A percentile compares a stretch with the other conserved stretches of the same genome.
These are phyloP conservation scores for Phytophthora pseudosyringae DNA, from an alignment of 352 stramenopile species.

Conservation along the genomic window DNA sequence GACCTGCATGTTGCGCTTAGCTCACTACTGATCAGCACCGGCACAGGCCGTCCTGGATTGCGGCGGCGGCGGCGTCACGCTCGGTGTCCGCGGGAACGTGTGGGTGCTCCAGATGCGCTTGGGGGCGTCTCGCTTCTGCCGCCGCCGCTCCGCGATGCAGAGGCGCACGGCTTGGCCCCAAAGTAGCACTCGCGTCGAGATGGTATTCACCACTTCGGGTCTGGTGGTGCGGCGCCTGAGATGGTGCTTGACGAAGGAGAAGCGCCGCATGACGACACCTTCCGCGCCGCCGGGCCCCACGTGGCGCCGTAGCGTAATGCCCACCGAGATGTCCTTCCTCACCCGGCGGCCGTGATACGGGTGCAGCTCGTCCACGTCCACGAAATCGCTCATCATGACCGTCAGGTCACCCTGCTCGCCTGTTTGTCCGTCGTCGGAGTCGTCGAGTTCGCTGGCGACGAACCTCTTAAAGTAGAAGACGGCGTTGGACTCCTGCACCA, in stretches of 20 bases:
- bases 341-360: slow-evolving; percentile 58
- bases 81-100: slow-evolving; percentile 36
- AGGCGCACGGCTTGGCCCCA: slow-evolving; percentile 68
- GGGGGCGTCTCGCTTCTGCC: slow-evolving; percentile 35
- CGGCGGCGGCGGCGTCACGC: slow-evolving; percentile 20
- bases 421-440: slow-evolving; percentile 14
- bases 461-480: slow-evolving; percentile 64
- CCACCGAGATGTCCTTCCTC: slow-evolving; percentile 66
- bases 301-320: slow-evolving; percentile 53
- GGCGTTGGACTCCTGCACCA: slow-evolving; percentile 71
- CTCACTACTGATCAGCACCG: slow-evolving; percentile 28
- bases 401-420: slow-evolving; percentile 38
- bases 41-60: slow-evolving; percentile 11
- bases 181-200: slow-evolving; percentile 70
- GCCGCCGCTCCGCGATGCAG: slow-evolving; percentile 51
- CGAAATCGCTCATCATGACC: slow-evolving; percentile 60
- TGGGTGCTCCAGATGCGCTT: slow-evolving; percentile 52
- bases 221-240: slow-evolving; percentile 48
- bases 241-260: slow-evolving; percentile 74
- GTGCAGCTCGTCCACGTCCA: slow-evolving; percentile 69
- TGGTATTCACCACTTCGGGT: slow-evolving; percentile 61
- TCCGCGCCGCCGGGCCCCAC: slow-evolving; percentile 41
- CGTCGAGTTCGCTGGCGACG: slow-evolving; percentile 9
- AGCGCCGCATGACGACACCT: slow-evolving; percentile 67
- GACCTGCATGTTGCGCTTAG: slow-evolving; percentile 18